phyloP scores from a whole-genome alignment of 169 alveolate genomes.

The Nephromyces sp. region DNA sequence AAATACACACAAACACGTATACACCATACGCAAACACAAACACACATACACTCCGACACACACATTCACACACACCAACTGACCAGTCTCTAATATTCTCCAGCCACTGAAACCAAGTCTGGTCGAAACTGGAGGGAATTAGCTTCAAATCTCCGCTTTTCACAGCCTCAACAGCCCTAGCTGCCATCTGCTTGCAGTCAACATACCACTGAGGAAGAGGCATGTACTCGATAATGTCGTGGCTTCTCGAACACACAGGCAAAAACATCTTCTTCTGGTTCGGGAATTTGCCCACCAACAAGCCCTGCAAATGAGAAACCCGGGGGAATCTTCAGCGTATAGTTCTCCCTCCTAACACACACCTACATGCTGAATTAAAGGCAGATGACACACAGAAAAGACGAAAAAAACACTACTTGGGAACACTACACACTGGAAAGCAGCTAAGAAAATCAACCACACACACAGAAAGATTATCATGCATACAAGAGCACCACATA shows the following conservation, averaged over 20 bases:
- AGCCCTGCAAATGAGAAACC: slow-evolving; percentile 5
- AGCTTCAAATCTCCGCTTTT: slow-evolving; percentile 78
- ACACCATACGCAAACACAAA: no score
- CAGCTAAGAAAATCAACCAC: neutral
- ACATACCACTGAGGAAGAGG: slow-evolving; percentile 98
- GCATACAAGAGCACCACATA: no score
- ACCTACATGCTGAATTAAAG: neutral
- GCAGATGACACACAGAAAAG: neutral
- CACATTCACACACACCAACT: no score
- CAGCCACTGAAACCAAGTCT: slow-evolving; percentile 94
- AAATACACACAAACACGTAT: no score
- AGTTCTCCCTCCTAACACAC: neutral
- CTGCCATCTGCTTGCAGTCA: slow-evolving; percentile 88
- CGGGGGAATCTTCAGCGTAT: neutral
- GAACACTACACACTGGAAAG: neutral
- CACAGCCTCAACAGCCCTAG: slow-evolving; percentile 77
- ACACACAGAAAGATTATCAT: no score
- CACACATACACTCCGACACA: no score
- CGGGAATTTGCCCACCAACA: slow-evolving; percentile 59
- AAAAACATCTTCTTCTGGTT: slow-evolving; percentile 88
- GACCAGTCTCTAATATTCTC: slow-evolving; percentile 96
- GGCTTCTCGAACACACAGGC: slow-evolving; percentile 93
- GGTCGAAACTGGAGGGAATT: slow-evolving; percentile 84
- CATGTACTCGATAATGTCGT: slow-evolving; percentile 95
- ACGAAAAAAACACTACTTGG: slow-evolving; percentile 20